phyloP scores from a whole-genome alignment of 305 asterid species.

The Solanum hybrid region DNA sequence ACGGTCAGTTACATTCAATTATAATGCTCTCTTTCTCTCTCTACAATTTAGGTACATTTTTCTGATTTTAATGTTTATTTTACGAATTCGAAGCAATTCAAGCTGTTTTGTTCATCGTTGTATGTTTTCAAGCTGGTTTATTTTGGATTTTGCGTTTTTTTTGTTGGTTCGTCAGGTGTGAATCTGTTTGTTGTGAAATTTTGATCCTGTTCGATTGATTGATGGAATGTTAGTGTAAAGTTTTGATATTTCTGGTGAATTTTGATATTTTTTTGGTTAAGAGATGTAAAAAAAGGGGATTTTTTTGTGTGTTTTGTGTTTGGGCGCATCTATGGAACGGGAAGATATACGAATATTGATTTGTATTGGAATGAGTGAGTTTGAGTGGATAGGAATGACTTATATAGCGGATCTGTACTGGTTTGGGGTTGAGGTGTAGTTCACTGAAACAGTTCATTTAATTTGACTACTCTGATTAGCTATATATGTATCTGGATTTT shows the following conservation, averaged over 20 bases:
- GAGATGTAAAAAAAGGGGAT: not conserved
- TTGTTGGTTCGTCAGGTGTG: not conserved
- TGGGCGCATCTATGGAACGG: not conserved
- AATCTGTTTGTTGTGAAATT: not conserved
- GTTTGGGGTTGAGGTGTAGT: not conserved
- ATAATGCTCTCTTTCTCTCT: not conserved
- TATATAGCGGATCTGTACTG: not conserved
- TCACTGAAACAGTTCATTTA: conserved; percentile 3
- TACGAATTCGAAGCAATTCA: not conserved
- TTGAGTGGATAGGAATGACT: not conserved
- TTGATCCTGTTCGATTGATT: not conserved
- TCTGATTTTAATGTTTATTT: not conserved
- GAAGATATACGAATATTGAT: not conserved
- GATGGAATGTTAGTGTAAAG: not conserved
- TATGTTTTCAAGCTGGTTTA: not conserved
- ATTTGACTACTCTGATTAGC: not conserved
- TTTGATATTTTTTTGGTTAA: not conserved
- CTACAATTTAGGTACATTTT: not conserved
- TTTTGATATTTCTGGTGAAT: not conserved
- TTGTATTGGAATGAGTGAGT: not conserved
- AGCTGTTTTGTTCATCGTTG: not conserved
- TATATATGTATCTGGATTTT: not conserved
- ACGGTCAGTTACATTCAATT: conserved; percentile 12
- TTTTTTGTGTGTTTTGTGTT: not conserved
- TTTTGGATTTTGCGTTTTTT: not conserved